Base-by-base conservation (phyloP, 1,284 basidiomycete genomes). In the Naganishia sp. region DNA sequence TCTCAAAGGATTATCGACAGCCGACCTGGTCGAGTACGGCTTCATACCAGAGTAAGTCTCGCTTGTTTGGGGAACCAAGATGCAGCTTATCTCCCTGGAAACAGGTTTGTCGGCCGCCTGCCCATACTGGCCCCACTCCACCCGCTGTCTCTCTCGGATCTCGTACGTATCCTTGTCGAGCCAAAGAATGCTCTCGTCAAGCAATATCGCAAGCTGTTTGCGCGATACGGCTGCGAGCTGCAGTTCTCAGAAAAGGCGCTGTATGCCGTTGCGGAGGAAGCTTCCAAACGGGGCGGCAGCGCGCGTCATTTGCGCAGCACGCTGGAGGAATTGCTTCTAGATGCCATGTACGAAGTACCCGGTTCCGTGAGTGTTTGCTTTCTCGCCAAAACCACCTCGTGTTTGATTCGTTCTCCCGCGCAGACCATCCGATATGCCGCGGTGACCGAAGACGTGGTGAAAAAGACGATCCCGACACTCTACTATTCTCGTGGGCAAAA, bases 121-220 rank as follows among this genome's bases (percentile, higher is more conserved):
- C 94, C 94, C 4, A 89, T 92, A 42, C 83, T 94, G 46, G 92
- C 93, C 0, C 87, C 91, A 0, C 84, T 98, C 11, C 81, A 88
- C 16, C 87, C 90, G 4, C 83, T 98, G 1, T 82, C 77, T 76
- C 86, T 80, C 74, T 83, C 73, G 63, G 94, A 97, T 75, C 83
- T 98, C 10, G 85, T 93, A n/a, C 86, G 88, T 13, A 90, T 98
- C 67, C 83, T 98, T 53, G 92, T 89, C 0, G 93, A 97, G 73
- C 93, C 97, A 49, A 87, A 88, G 70, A 93, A 94, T 52, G 91
- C 90, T 0, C 84, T 97, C 13, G 83, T 95, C 53, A 91, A 91
- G 52, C 94, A 98, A 76, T 97, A 96, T 74, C 86, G 86, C 42
- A 85, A 87, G 4, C 83, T 91, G 43, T 96, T 93, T 70, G 72